Conservation (phyloP, 495 filamentous ascomycete genomes). For the Venustampulla echinocandica region DNA sequence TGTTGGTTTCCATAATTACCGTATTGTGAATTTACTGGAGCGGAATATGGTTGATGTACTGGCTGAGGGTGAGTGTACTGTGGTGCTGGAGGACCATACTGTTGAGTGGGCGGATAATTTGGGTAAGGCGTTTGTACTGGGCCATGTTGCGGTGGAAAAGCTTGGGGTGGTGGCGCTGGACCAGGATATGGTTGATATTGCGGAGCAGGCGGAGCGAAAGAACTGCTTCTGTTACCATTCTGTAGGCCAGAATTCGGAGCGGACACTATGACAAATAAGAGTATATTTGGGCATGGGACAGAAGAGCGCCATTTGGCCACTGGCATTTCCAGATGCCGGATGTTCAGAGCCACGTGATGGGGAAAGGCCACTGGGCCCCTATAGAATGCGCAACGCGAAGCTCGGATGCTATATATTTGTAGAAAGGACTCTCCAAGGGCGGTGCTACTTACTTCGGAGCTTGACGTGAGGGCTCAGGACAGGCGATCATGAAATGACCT, state of each 20-base stretch:
- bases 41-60: slow-evolving; percentile 6
- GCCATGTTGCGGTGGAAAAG: slow-evolving; percentile 15
- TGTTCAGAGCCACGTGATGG: too few species aligned
- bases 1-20: slow-evolving; percentile 9
- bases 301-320: too few species aligned
- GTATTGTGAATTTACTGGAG: slow-evolving; percentile 18
- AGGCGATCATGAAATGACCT: slow-evolving; percentile 41
- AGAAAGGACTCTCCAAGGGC: too few species aligned
- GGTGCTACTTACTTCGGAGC: slow-evolving; percentile 58
- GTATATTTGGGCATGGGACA: too few species aligned
- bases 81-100: slow-evolving; percentile 22
- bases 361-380: too few species aligned
- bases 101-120: slow-evolving; percentile 12
- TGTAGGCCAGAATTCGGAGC: too few species aligned
- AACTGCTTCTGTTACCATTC: slow-evolving; percentile 13
- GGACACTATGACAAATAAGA: too few species aligned
- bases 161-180: slow-evolving; percentile 7
- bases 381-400: too few species aligned
- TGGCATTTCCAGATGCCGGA: too few species aligned
- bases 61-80: slow-evolving; percentile 8
- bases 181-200: slow-evolving; percentile 14
- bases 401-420: too few species aligned
- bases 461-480: slow-evolving; percentile 39
- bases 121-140: slow-evolving; percentile 25
- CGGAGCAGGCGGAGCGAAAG: background rate